Evolutionary conservation across 352 stramenopile species (phyloP).

Genomic region (Elongisporangium senticosum): DNA sequence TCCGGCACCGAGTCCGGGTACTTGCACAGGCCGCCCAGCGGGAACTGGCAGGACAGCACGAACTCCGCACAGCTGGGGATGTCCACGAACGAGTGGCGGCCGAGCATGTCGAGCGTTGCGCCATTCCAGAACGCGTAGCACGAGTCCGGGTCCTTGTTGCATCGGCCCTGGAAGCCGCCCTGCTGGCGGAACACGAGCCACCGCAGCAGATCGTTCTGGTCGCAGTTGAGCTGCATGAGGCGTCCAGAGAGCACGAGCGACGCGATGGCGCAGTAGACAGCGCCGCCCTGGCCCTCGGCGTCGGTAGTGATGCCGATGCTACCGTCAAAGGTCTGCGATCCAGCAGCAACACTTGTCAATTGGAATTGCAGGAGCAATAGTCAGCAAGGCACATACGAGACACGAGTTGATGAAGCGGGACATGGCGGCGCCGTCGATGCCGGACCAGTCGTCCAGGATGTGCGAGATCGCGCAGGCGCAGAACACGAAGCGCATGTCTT

Average conservation of each 20-base stretch:
- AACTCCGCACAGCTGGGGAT: constrained; percentile 61
- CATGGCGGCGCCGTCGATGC: constrained; percentile 55
- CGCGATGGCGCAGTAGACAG: constrained; percentile 66
- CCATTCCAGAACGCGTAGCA: constrained; percentile 93
- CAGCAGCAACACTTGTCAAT: constrained; percentile 10
- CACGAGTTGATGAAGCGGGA: constrained; percentile 81
- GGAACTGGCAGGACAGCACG: constrained; percentile 80
- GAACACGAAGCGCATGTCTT: constrained; percentile 88
- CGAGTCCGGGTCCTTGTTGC: constrained; percentile 87
- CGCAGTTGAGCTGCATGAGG: constrained; percentile 60
- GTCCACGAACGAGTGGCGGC: constrained; percentile 75
- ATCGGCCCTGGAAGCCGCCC: constrained; percentile 83
- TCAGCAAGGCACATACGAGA: constrained; percentile 34
- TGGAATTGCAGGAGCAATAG: neutral
- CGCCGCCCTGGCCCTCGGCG: constrained; percentile 70
- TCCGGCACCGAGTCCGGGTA: constrained; percentile 74
- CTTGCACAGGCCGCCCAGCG: constrained; percentile 83
- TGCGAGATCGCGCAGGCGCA: constrained; percentile 86
- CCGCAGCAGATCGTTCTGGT: constrained; percentile 59
- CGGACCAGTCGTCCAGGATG: constrained; percentile 83
- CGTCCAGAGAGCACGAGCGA: constrained; percentile 64
- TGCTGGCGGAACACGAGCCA: constrained; percentile 86
- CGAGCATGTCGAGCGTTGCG: constrained; percentile 78
- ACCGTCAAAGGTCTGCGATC: constrained; percentile 66
- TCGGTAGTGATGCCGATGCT: constrained; percentile 66